A percentile compares a stretch with the other conserved stretches of the same genome.
These are phyloP conservation scores for Trichoderma afroharzianum DNA, from an alignment of 2,329 filamentous ascomycete species.

Conservation along the genomic window DNA sequence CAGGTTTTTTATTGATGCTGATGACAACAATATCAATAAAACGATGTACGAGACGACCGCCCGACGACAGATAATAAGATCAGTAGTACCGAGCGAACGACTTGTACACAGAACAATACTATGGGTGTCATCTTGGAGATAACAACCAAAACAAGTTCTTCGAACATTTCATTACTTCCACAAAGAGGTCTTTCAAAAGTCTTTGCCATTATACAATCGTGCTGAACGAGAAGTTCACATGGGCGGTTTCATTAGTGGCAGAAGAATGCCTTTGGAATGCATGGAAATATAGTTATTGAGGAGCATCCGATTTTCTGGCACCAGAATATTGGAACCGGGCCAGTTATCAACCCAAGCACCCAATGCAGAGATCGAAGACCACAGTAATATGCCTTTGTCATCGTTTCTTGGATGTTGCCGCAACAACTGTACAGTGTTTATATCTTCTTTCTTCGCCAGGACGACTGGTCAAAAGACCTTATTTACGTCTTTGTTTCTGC, in stretches of 20 bases:
- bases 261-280: background rate
- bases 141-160: background rate
- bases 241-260: background rate
- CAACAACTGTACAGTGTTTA: background rate
- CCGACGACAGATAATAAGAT: background rate
- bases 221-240: background rate
- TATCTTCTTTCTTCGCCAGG: background rate
- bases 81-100: background rate
- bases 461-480: fast-evolving
- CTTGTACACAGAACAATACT: background rate
- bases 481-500: background rate
- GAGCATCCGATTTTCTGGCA: background rate
- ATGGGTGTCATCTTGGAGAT: background rate
- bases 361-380: background rate
- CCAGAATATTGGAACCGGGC: background rate
- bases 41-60: background rate
- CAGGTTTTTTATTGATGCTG: fast-evolving
- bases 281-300: background rate
- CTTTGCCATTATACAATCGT: background rate
- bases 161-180: background rate
- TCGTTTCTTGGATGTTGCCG: background rate
- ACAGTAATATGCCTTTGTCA: background rate
- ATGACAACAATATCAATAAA: background rate
- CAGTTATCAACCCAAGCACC: background rate
- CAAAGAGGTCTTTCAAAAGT: background rate